phyloP scores from a whole-genome alignment of 208 protist genomes.

The Leishmania tarentolae region DNA sequence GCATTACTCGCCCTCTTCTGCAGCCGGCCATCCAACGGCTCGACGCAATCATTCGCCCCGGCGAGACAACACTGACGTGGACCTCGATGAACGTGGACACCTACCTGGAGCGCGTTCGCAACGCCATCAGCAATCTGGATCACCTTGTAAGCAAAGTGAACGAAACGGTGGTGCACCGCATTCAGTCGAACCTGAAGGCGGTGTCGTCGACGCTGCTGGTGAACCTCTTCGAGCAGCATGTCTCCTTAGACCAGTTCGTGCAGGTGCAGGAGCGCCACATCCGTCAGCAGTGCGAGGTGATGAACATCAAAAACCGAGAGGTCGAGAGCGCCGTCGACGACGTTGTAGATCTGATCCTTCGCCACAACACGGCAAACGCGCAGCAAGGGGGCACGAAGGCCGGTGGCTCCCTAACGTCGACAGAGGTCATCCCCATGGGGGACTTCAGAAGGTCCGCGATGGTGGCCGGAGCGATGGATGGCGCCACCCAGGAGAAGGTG shows the following conservation, averaged over 20 bases:
- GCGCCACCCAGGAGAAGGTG: slow-evolving; percentile 9
- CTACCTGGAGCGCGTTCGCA: slow-evolving; percentile 91
- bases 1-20: slow-evolving; percentile 88
- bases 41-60: slow-evolving; percentile 79
- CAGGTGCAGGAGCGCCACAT: slow-evolving; percentile 83
- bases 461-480: background rate
- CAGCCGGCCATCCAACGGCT: slow-evolving; percentile 91
- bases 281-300: slow-evolving; percentile 89
- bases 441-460: too few relatives aligned
- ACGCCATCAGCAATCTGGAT: slow-evolving; percentile 75
- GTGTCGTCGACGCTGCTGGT: slow-evolving; percentile 85
- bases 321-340: slow-evolving; percentile 92
- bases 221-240: slow-evolving; percentile 86
- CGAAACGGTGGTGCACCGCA: slow-evolving; percentile 92
- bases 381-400: background rate
- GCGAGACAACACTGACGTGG: slow-evolving; percentile 94
- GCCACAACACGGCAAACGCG: slow-evolving; percentile 29
- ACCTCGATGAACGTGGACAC: slow-evolving; percentile 96
- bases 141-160: slow-evolving; percentile 90
- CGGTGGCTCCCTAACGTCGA: background rate
- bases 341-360: slow-evolving; percentile 78
- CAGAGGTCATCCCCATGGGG: background rate
- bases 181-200: slow-evolving; percentile 92
- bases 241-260: slow-evolving; percentile 94
- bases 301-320: slow-evolving; percentile 95